Base-by-base conservation (phyloP, 306 rosid species). In the Quercus cerris region DNA sequence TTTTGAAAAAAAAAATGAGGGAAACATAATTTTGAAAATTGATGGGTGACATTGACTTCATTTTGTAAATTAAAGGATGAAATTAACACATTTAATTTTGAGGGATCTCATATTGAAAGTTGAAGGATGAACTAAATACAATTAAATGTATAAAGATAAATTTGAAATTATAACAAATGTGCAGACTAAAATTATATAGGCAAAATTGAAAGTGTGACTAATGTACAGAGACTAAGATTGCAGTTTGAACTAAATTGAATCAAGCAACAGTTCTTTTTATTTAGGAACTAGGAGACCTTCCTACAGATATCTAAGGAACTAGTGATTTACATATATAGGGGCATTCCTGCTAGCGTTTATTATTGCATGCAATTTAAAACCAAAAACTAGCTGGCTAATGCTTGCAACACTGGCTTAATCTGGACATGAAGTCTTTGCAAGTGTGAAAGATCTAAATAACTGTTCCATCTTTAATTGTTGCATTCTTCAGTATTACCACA, bases 381-480 rank as follows among this genome's bases (percentile, higher is more conserved):
- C 6, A 9, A 55, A 22, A 71, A 71, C 80, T 13, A 75, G 70
- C 67, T 78, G 82, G 82, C 81, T 15, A 56, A 74, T 14, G 70
- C 23, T 28, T 72, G 3, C 70, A 35, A 41, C 33, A 61, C 54
- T 2, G 67, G 8, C 77, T 81, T 80, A 38, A 20, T 74, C 76
- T 33, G 84, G 56, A 49, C 15, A 78, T 0, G 25, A 61, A 30
- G 22, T 25, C 31, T 5, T 4, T 10, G 46, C 63, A 57, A n/a
- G 38, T 5, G 62, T 72, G 18, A 23, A 14, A 69, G 70, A 70
- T 85, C 88, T 81, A 94, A 58, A 94, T 82, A 12, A 92, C 73
- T 20, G 92, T 89, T 84, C 94, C 94, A 71, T 92, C 98, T 85
- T 87, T 88, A 41, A 94, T 88, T 15, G 91, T 92, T 56, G 97